phyloP scores from a whole-genome alignment of 805 yeast genomes.

The Yarrowia hollandica region DNA sequence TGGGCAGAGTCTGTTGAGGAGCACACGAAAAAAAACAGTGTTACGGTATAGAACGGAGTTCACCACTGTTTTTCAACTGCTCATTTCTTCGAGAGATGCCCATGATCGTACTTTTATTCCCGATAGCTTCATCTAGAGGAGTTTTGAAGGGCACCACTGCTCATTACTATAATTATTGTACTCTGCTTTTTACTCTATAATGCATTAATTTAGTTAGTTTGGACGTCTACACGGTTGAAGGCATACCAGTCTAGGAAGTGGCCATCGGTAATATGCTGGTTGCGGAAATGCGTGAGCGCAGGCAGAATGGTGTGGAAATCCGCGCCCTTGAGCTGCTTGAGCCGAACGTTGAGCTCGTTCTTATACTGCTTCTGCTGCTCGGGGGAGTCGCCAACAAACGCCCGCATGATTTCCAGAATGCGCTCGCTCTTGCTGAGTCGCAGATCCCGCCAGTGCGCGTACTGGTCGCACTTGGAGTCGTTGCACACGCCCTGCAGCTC shows the following conservation, averaged over 20 bases:
- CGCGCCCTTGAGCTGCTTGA: constrained; percentile 10
- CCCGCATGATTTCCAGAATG: constrained; percentile 26
- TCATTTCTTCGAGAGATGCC: no score
- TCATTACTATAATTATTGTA: no score
- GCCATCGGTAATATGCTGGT: constrained; percentile 13
- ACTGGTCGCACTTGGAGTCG: constrained; percentile 24
- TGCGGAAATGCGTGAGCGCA: constrained; percentile 15
- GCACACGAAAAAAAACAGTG: no score
- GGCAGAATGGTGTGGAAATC: constrained; percentile 13
- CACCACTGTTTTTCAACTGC: no score
- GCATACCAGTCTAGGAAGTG: constrained; percentile 24
- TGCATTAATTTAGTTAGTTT: constrained; percentile 19
- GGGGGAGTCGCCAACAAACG: constrained; percentile 19
- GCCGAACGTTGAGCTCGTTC: constrained; percentile 9
- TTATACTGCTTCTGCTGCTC: constrained; percentile 16
- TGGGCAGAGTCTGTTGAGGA: no score
- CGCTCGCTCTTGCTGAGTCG: constrained; percentile 22
- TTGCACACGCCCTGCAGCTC: constrained; percentile 28
- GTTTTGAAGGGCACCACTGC: no score
- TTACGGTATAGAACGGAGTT: no score
- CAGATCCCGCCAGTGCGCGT: constrained; percentile 26
- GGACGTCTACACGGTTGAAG: constrained; percentile 29
- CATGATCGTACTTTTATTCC: no score
- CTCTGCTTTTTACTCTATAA: not conserved
- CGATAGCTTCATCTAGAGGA: no score